Percentiles rank a stretch among this genome's conserved stretches.
phyloP scores from a whole-genome alignment of 208 protist species.

The Acanthamoeba castellanii region DNA sequence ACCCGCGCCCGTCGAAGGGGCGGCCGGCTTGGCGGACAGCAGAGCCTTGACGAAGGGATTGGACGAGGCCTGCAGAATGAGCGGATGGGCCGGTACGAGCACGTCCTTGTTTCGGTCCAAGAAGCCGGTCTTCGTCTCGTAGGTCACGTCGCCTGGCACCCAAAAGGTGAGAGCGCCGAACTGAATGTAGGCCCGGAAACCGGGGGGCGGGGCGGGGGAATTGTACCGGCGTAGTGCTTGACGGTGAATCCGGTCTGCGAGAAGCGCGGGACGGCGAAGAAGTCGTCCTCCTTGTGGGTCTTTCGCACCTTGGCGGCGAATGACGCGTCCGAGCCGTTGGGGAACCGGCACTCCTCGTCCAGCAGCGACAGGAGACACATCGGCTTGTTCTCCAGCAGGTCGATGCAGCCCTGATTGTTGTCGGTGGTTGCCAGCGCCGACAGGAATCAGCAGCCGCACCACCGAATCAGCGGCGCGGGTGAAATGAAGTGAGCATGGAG shows the following conservation, averaged over 20 bases:
- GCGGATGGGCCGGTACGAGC: background rate
- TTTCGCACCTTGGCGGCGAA: conserved; percentile 43
- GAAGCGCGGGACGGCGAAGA: conserved; percentile 52
- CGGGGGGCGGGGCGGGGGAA: background rate
- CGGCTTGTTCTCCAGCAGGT: conserved; percentile 82
- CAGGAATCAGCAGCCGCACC: background rate
- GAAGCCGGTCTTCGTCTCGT: conserved; percentile 84
- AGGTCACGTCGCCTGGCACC: background rate
- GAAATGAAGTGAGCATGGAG: background rate
- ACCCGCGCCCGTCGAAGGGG: background rate
- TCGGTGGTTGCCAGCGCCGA: background rate
- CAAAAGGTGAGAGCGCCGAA: background rate
- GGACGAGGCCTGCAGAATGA: background rate
- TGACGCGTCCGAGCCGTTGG: conserved; percentile 75
- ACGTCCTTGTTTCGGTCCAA: conserved; percentile 90
- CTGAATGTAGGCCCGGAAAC: too few species aligned
- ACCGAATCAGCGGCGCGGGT: too few species aligned
- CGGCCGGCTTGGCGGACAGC: background rate
- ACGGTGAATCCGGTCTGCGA: conserved; percentile 90
- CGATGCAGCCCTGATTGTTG: conserved; percentile 71
- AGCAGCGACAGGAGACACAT: conserved; percentile 90
- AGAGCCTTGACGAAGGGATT: conserved; percentile 23
- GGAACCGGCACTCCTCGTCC: conserved; percentile 92
- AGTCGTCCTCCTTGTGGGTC: background rate
- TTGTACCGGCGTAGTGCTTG: conserved; percentile 96